Base-by-base conservation (phyloP, 176 grass and related monocot genomes). In the Puccinellia tenuiflora region DNA sequence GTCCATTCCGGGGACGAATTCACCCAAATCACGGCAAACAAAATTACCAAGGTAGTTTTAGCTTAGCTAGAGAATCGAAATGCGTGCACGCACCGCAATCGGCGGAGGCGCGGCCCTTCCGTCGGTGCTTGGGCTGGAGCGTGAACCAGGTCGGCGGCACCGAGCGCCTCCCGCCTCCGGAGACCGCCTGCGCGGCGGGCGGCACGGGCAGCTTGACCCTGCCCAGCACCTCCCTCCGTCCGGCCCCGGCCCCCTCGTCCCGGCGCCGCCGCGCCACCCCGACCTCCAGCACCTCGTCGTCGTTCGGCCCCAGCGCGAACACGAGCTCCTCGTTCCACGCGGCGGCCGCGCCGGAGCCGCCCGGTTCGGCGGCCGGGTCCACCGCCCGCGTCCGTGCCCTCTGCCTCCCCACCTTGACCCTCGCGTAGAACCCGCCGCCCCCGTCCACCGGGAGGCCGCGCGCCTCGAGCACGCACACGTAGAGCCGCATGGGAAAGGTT, bases 321-420 rank as follows among this genome's bases (percentile, higher is more conserved):
- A 79, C 86, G 85, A 97, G 86, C 90, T 94, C 90, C 81, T 94
- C 86, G 78, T 95, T 90, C 92, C 95, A 98, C n/a, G 73, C 77
- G 17, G 86, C 86, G 21, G 79, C 70, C n/a, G 73, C 77, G 17
- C 84, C 86, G 21, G 79, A 63, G 79, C 45, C 59, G 52, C 65
- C 64, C 12, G 46, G 51, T 0, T 54, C 69, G n/a, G 88, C 69
- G 28, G 87, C 54, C 73, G 16, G 69, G 42, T 68, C 84, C 86
- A 85, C 84, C 81, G 56, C 84, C 68, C 78, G 84, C 74, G 92
- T 94, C 66, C 86, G 67, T 47, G 54, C 76, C 77, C 91, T 72
- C 82, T 89, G 84, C 79, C 67, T 90, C 75, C 92, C 88, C 42
- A 85, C 71, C 86, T 89, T 93, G 33, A 94, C 57, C 86, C 91